phyloP scores from a whole-genome alignment of 2,329 filamentous ascomycete species.

The Aspergillus sergii region DNA sequence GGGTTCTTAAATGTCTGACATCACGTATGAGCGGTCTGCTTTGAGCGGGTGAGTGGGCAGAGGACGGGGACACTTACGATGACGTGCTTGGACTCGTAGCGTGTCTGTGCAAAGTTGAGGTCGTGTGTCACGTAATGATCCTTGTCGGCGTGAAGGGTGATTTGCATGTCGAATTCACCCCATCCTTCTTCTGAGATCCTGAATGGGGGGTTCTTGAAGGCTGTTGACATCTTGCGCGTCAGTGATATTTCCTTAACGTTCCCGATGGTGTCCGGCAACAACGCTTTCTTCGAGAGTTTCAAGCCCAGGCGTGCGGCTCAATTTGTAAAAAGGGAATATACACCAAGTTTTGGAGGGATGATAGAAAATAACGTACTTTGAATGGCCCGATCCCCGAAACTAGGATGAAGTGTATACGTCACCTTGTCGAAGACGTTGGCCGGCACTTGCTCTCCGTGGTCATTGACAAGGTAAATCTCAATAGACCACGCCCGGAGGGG shows the following conservation, averaged over 20 bases:
- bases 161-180: slow-evolving; percentile 97
- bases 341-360: neutral
- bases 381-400: slow-evolving; percentile 77
- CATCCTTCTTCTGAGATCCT: slow-evolving; percentile 90
- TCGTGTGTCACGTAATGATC: slow-evolving; percentile 83
- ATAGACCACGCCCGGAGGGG: slow-evolving; percentile 94
- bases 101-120: slow-evolving; percentile 80
- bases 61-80: slow-evolving; percentile 55
- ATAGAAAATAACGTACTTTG: slow-evolving; percentile 67
- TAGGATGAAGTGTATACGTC: slow-evolving; percentile 89
- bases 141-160: slow-evolving; percentile 84
- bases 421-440: slow-evolving; percentile 90
- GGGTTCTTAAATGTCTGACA: slow-evolving; percentile 82
- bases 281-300: neutral
- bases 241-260: neutral
- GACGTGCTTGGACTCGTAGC: slow-evolving; percentile 80
- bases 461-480: slow-evolving; percentile 79
- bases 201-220: slow-evolving; percentile 83
- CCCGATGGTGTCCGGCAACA: neutral
- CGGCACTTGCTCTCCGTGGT: slow-evolving; percentile 79
- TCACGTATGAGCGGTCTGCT: neutral
- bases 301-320: no score
- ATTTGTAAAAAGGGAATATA: neutral
- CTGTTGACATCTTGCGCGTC: slow-evolving; percentile 47
- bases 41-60: neutral